Base-by-base conservation (phyloP, 768 basidiomycete genomes). In the Panaeolus papilionaceus region DNA sequence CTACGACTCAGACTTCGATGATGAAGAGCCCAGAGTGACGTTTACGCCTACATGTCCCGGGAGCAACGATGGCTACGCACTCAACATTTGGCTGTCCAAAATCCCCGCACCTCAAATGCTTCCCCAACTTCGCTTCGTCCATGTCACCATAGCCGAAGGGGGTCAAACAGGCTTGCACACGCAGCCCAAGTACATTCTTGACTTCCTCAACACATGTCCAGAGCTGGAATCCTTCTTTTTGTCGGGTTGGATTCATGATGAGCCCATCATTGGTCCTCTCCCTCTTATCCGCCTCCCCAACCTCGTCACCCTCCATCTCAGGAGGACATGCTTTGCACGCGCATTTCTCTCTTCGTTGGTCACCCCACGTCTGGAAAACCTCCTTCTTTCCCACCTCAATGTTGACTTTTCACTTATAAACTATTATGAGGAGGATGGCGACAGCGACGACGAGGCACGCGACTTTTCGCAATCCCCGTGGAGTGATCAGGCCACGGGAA, bases 401-500 rank as follows among this genome's bases (percentile, higher is more conserved):
- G 85, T 89, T 73, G 89, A 91, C 64, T 86, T 84, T 68, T 72
- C 74, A 16, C 78, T 88, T 37, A 73, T 78, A 16, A 78, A 73
- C 8, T 72, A 78, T 5, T 74, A 75, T 45, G 66, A 75, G 47
- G 91, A 92, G 65, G 79, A 82, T 6, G 91, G 91, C 38, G 92
- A 93, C 68, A 89, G 87, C 70, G 91, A 91, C 8, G 92, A 93
- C 70, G 92, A 92, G 71, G 88, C 88, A 16, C 70, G 77, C 16
- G 92, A 94, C 78, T 92, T 84, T 71, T 93, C 92, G 3, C 90
- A 90, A 72, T 92, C 91, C 5, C 90, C 90, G 18, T 90, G 81
- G 73, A 93, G 90, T 64, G 92, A 93, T 75, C 89, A 85, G 61
- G 90, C 90, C 23, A 93, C 90, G 2, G 92, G 92, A 23, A 91